Evolutionary conservation across 805 yeast genomes (phyloP), one percentile per base, ranked within the genome.

Genomic region (Monosporozyma servazzii): DNA sequence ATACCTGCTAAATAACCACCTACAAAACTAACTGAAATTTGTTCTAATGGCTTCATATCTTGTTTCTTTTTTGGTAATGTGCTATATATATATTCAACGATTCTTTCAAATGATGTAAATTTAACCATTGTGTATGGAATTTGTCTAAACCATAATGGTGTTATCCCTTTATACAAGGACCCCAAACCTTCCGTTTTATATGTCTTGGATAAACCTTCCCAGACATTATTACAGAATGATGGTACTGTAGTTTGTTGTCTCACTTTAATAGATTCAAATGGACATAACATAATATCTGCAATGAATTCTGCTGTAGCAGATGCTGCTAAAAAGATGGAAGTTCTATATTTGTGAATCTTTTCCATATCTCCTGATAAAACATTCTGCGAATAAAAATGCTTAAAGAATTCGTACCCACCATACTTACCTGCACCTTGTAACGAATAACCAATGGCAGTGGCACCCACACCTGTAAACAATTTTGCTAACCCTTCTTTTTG

Each of bases 1-100:
- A 93, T 83, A 82, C 98, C 99, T 10, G 98, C 99, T 65, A 91
- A 79, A 73, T 91, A 91, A 67, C 99, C 98, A 69, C 96, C 96
- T 47, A 82, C 74, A 74, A 91, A 93, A 23, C 96, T 88, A 41
- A 93, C 96, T 48, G 96, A 95, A 21, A 96, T 91, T 71, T 93
- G 97, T 63, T 84, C 84, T 43, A 82, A 58, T 43, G 82, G 69
- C 11, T 87, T 73, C 75, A 86, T 88, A 53, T 86, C 82, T 21
- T 77, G 72, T 66, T 82, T 88, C 48, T 85, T 80, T 62, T 79
- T 80, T 45, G 96, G 89, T 59, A 91, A 75, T 53, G 74, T 76
- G 29, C 73, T 60, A 73, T 93, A 91, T 64, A 91, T 90, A 48
- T 72, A 68, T 63, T 84, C 88, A 31, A 91, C 97, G 49, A 90